phyloP scores from a whole-genome alignment of 805 yeast genomes.

The Yarrowia yakushimensis region DNA sequence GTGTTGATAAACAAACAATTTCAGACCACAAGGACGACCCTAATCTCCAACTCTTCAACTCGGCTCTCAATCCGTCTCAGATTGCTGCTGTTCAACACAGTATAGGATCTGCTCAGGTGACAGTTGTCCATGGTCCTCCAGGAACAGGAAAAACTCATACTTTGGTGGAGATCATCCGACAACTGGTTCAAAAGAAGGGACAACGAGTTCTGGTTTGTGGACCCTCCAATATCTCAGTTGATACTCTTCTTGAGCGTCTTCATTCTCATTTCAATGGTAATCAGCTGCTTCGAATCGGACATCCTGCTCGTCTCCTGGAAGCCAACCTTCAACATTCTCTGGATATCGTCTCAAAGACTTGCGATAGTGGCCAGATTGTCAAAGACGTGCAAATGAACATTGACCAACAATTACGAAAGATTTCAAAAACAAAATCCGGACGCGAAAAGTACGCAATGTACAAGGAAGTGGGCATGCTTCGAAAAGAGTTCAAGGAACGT shows the following conservation, averaged over 20 bases:
- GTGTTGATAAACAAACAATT: slow-evolving; percentile 40
- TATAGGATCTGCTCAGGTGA: slow-evolving; percentile 45
- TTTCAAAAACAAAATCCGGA: slow-evolving; percentile 57
- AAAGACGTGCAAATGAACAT: slow-evolving; percentile 71
- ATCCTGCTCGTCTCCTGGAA: slow-evolving; percentile 79
- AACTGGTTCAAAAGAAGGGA: slow-evolving; percentile 48
- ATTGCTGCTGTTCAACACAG: slow-evolving; percentile 67
- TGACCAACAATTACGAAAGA: slow-evolving; percentile 49
- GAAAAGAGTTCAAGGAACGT: slow-evolving; percentile 64
- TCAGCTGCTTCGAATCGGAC: slow-evolving; percentile 78
- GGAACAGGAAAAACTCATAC: slow-evolving; percentile 88
- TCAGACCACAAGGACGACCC: slow-evolving; percentile 17
- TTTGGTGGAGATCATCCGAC: slow-evolving; percentile 73
- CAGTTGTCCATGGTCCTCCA: slow-evolving; percentile 75
- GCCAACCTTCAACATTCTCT: slow-evolving; percentile 66
- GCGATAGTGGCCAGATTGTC: slow-evolving; percentile 58
- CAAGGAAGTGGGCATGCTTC: slow-evolving; percentile 61
- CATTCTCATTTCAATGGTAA: slow-evolving; percentile 44
- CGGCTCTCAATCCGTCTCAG: slow-evolving; percentile 63
- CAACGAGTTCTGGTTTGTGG: slow-evolving; percentile 81
- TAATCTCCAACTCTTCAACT: slow-evolving; percentile 42
- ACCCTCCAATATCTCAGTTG: slow-evolving; percentile 90
- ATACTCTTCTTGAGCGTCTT: slow-evolving; percentile 80
- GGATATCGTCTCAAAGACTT: slow-evolving; percentile 61
- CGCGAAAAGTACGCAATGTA: slow-evolving; percentile 65